Evolutionary conservation across 768 basidiomycete genomes (phyloP), one percentile per base, ranked within the genome.

Genomic region (Suillus discolor): DNA sequence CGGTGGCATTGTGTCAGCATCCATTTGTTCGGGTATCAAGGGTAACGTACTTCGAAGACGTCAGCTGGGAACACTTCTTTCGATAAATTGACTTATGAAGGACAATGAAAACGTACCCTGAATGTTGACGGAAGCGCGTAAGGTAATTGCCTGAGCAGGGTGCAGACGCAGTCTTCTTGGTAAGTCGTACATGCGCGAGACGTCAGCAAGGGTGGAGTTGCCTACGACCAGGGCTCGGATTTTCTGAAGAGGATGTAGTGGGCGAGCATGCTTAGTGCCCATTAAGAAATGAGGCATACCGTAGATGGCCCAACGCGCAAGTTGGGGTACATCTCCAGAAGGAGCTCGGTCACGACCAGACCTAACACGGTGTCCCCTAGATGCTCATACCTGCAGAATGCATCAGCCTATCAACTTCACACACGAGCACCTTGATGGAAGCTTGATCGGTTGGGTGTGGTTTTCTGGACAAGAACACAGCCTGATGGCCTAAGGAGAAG

Each of bases 261-360:
- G 51, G 57, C 18, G 36, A 39, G 7, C 16, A 23, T 51, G 6
- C 44, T 4, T 18, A 25, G 16, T n/a, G 60, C 9, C 4, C 67
- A 12, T 55, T 6, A 11, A 39, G 25, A 18, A 39, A 18, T 3
- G 45, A 44, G 11, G 39, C 85, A 73, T 74, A 90, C 92, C 64
- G 92, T 92, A 4, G 89, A 86, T 20, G 92, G 91, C 2, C 92
- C 92, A 47, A 94, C 92, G 23, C 85, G 87, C 23, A 94, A 77
- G 61, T 85, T 81, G 0, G 92, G 92, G 77, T 85, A 90, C 71
- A 83, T 81, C 25, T 89, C 83, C 55, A 84, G 75, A 73, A 94
- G 78, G 42, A 93, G 81, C 61, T 74, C 77, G 0, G 92, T 93
- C 41, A 93, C 87, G 36, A 86, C 78, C 25, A 93, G 75, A 28